phyloP scores from a whole-genome alignment of 495 filamentous ascomycete species.

The Barbatosphaeria neglecta region DNA sequence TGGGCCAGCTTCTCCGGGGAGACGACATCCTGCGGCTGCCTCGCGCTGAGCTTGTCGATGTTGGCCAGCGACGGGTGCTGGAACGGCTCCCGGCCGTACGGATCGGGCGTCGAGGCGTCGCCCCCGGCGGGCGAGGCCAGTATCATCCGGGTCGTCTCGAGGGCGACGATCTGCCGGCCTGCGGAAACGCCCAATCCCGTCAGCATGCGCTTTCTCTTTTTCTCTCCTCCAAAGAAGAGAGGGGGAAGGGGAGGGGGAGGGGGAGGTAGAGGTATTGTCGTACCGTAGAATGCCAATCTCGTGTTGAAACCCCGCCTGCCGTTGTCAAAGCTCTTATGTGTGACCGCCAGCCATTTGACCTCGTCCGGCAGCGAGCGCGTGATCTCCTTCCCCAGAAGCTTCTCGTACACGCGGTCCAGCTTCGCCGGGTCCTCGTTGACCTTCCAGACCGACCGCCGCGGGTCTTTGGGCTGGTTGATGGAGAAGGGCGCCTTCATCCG shows the following conservation, averaged over 20 bases:
- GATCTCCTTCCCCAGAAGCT: conserved; percentile 58
- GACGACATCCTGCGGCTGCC: conserved; percentile 43
- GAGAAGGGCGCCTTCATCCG: conserved; percentile 64
- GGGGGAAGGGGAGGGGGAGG: neutral
- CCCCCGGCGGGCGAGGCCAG: conserved; percentile 31
- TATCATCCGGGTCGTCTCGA: conserved; percentile 66
- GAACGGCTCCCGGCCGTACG: conserved; percentile 53
- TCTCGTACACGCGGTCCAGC: conserved; percentile 64
- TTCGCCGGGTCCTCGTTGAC: conserved; percentile 63
- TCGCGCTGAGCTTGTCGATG: conserved; percentile 51
- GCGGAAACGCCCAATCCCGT: neutral
- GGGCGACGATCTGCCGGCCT: conserved; percentile 72
- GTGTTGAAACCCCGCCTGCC: conserved; percentile 91
- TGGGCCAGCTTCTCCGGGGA: conserved; percentile 48
- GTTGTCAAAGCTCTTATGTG: conserved; percentile 97
- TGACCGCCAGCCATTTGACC: conserved; percentile 92
- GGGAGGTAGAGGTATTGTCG: conserved; percentile 6
- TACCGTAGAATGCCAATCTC: conserved; percentile 81
- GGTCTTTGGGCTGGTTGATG: conserved; percentile 34
- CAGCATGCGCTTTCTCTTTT: conserved; percentile 3
- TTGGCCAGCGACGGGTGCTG: conserved; percentile 60
- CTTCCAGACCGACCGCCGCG: conserved; percentile 37
- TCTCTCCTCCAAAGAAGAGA: neutral
- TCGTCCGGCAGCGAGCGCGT: conserved; percentile 70
- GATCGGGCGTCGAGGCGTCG: conserved; percentile 20